Evolutionary conservation across 345 rosid genomes (phyloP), one percentile per base, ranked within the genome.

Genomic region (Limnanthes douglasii): DNA sequence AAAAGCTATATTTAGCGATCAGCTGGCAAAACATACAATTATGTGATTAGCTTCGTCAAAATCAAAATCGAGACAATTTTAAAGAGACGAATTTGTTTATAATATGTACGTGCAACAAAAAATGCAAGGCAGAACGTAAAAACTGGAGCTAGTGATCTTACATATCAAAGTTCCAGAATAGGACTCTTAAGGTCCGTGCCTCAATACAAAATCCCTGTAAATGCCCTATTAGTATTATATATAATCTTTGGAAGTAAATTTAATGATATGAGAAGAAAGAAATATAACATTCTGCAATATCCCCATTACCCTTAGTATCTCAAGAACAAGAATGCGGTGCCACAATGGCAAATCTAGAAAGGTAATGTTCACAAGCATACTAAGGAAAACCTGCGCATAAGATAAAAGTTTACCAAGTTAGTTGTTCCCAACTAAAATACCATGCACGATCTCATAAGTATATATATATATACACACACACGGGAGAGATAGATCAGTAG

Each of bases 291-390:
- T 11, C 24, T 13, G 35, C 15, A 34, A 12, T 31, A 35, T 41
- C 31, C 25, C 45, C 32, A 56, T 72, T 76, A 88, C 97, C 93
- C 96, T 70, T 56, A 90, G 65, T 57, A 90, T 69, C 73, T 90
- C 98, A 51, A 90, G 98, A 64, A 90, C 98, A 43, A 90, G 98
- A 67, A 90, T 90, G 36, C 94, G 94, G 67, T 90, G 96, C 98
- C 98, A 90, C 43, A 84, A 55, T 44, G 96, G 93, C 55, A 90
- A 66, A 70, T 90, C 98, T 42, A 79, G 81, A 67, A 73, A 80
- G 41, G 84, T 73, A 49, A 69, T 73, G 62, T 80, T 90, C 66
- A 90, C 75, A 31, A 90, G 63, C 98, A 90, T 90, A 54, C 82
- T 90, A 19, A 90, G 82, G 54, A 90, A 90, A 51, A 90, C 98